Conservation (phyloP, 2,329 filamentous ascomycete species). For the Chaetothyriales sp. region DNA sequence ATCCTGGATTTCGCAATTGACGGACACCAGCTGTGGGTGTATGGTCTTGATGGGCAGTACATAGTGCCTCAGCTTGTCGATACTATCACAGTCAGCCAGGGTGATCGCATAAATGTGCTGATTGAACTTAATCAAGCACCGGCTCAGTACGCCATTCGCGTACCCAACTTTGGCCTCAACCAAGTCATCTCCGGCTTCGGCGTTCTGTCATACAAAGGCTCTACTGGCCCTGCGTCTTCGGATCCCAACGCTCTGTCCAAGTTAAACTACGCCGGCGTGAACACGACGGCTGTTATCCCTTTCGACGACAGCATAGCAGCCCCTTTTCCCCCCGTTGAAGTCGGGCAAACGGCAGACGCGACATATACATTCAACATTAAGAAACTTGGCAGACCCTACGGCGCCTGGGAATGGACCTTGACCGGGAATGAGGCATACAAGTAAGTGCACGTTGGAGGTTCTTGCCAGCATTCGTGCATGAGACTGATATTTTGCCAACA, state of each 20-base stretch:
- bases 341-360: conserved; percentile 32
- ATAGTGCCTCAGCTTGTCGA: conserved; percentile 29
- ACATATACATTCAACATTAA: conserved; percentile 29
- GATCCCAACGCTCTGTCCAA: conserved; percentile 27
- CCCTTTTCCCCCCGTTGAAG: conserved; percentile 36
- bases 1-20: conserved; percentile 30
- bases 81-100: conserved; percentile 24
- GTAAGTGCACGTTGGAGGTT: not conserved
- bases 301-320: conserved; percentile 33
- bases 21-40: conserved; percentile 32
- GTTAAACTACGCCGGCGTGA: conserved; percentile 40
- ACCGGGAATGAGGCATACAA: conserved; percentile 29
- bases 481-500: conserved; percentile 16
- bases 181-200: conserved; percentile 45
- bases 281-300: conserved; percentile 26
- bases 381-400: conserved; percentile 21
- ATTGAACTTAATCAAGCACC: conserved; percentile 27
- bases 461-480: no score
- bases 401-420: conserved; percentile 41
- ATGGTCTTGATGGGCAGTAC: conserved; percentile 32
- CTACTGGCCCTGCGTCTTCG: conserved; percentile 12
- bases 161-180: conserved; percentile 35
- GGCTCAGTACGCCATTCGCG: conserved; percentile 33
- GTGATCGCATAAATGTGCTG: conserved; percentile 30
- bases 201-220: conserved; percentile 31